Evolutionary conservation across 257 asterid genomes (phyloP).

Genomic region (Parsonsia alboflavescens): DNA sequence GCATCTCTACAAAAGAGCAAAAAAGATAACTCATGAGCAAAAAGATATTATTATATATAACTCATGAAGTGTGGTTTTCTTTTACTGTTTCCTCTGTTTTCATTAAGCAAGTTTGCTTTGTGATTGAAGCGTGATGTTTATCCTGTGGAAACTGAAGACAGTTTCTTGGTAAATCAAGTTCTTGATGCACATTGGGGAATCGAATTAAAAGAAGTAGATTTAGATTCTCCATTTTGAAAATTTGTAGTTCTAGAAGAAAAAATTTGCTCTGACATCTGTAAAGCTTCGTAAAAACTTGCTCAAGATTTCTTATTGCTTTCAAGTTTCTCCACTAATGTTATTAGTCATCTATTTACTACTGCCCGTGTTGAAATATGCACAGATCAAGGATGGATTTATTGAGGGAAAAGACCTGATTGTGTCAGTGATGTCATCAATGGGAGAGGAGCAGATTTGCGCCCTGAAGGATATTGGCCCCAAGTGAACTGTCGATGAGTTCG

Average conservation of each 20-base stretch:
- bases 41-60: neutral
- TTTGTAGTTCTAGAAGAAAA: no score
- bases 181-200: conserved; percentile 93
- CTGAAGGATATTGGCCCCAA: conserved; percentile 87
- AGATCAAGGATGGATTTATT: conserved; percentile 84
- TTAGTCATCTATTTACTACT: neutral
- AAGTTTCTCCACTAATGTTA: neutral
- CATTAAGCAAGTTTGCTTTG: conserved; percentile 13
- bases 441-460: conserved; percentile 91
- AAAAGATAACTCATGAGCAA: no score
- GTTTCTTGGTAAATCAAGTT: conserved; percentile 45
- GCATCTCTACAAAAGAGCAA: neutral
- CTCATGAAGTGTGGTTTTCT: neutral
- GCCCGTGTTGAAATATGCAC: conserved; percentile 4
- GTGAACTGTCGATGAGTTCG: conserved; percentile 29
- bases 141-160: conserved; percentile 70
- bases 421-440: conserved; percentile 91
- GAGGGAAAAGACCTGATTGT: conserved; percentile 91
- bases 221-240: no score
- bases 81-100: conserved; percentile 2
- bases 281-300: neutral
- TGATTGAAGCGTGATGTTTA: conserved; percentile 77
- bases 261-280: no score
- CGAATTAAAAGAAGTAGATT: no score
- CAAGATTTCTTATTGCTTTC: neutral